These are phyloP conservation scores for Nitzschia inconspicua DNA, from an alignment of 108 stramenopile genomes.

Conservation along the genomic window DNA sequence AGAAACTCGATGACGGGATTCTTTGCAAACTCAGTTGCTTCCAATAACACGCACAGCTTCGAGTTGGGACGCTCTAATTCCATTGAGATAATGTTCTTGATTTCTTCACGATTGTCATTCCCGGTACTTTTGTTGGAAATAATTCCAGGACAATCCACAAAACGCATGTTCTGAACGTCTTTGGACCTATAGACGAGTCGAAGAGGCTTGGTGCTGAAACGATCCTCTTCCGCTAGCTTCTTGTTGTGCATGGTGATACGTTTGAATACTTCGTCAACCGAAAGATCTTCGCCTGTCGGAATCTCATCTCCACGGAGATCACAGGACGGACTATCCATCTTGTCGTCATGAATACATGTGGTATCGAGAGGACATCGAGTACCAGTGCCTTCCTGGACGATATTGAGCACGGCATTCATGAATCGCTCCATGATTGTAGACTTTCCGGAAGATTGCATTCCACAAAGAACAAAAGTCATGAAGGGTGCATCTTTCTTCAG, in stretches of 20 bases:
- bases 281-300: constrained; percentile 33
- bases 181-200: constrained; percentile 53
- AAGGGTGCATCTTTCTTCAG: constrained; percentile 61
- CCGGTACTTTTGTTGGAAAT: constrained; percentile 64
- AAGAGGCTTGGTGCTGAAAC: constrained; percentile 53
- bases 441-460: constrained; percentile 74
- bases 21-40: constrained; percentile 69
- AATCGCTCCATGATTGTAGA: constrained; percentile 80
- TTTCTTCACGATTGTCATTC: constrained; percentile 68
- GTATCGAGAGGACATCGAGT: constrained; percentile 76
- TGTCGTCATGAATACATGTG: constrained; percentile 67
- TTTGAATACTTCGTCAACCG: constrained; percentile 59
- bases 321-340: constrained; percentile 34
- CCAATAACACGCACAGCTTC: constrained; percentile 70
- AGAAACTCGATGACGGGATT: constrained; percentile 71
- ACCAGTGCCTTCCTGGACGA: constrained; percentile 77
- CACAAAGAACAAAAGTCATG: constrained; percentile 75
- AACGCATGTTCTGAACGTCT: constrained; percentile 77
- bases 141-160: constrained; percentile 61
- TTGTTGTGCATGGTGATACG: constrained; percentile 62
- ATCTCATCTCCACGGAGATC: constrained; percentile 62
- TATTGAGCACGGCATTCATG: constrained; percentile 61
- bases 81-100: constrained; percentile 61
- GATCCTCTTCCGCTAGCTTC: constrained; percentile 47
- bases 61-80: constrained; percentile 61